Base-by-base conservation (phyloP, 1,284 basidiomycete genomes). In the Omphalotus olearius region DNA sequence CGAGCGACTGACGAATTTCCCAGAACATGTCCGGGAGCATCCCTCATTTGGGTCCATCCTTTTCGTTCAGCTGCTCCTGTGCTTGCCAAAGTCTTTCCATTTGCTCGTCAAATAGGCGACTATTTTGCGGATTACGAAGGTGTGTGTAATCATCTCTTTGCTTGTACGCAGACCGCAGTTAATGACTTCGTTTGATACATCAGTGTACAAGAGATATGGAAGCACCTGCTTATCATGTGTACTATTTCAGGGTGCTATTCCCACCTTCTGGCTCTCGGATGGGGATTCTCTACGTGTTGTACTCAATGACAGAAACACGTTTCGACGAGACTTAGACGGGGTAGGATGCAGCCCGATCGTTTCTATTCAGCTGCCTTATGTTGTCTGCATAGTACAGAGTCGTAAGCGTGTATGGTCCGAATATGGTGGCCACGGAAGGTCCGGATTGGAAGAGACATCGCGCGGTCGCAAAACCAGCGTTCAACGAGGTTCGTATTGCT, bases 401-500 rank as follows among this genome's bases (percentile, higher is more conserved):
- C 2, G 53, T 71, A 14, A 65, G 66, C 35, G 62, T 71, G 20
- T 73, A 70, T 35, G 71, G 71, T 5, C 54, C 58, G n/a, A 76
- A 72, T 51, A 59, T 76, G 18, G 59, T 76, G 13, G 64, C 66
- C 1, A 69, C 67, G 0, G 75, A 76, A 53, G 73, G 73, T 7
- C 61, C 66, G 13, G 69, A 71, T 30, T 76, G 73, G 72, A 69
- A 69, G 41, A 64, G 69, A 13, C 74, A 76, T 53, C 63, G 74
- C 28, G 62, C 62, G 35, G 66, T 74, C 17, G 68, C 73, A 5
- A 67, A 64, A 23, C 68, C 69, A 9, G 69, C 70, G 5, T 74
- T 74, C 56, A 70, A 68, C 42, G 72, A 74, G 58, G 71, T 45
- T 11, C 6, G 43, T 14, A 4, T 10, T 13, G 23, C n/a, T 70